Evolutionary conservation across 1,139 yeast genomes (phyloP).

Genomic region (Zygoascus sp.): DNA sequence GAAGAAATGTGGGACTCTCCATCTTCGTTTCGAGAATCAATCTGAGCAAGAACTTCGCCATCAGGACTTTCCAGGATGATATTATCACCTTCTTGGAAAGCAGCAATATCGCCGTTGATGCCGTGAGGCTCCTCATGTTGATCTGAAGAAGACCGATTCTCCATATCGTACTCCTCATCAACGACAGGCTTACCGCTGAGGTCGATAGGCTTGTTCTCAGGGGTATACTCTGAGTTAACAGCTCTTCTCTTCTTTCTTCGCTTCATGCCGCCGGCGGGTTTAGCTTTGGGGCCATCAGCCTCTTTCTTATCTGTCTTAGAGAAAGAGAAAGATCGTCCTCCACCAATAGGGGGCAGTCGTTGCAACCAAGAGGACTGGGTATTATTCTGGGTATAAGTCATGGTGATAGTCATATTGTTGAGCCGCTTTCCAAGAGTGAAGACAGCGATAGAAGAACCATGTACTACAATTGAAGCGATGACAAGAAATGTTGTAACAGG

Average conservation of each 20-base stretch:
- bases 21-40: conserved; percentile 3
- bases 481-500: conserved; percentile 85
- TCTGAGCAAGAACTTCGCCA: conserved; percentile 65
- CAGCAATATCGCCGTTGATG: conserved; percentile 37
- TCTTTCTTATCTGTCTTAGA: conserved; percentile 59
- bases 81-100: conserved; percentile 67
- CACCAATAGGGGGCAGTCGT: conserved; percentile 70
- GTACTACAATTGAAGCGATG: conserved; percentile 82
- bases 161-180: conserved; percentile 10
- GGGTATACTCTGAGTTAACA: conserved; percentile 36
- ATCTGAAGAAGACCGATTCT: conserved; percentile 3
- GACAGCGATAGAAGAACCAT: conserved; percentile 96
- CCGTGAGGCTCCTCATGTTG: neutral
- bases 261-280: conserved; percentile 76
- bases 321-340: conserved; percentile 71
- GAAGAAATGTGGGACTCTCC: neutral
- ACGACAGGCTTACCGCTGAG: conserved; percentile 28
- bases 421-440: conserved; percentile 82
- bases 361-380: conserved; percentile 76
- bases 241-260: conserved; percentile 40
- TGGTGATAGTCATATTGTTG: conserved; percentile 88
- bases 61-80: conserved; percentile 73
- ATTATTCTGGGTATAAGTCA: conserved; percentile 78
- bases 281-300: conserved; percentile 38
- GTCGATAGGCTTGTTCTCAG: conserved; percentile 31